These are phyloP conservation scores for Mallotus nudiflorus DNA, from an alignment of 345 rosid species.

Conservation along the genomic window DNA sequence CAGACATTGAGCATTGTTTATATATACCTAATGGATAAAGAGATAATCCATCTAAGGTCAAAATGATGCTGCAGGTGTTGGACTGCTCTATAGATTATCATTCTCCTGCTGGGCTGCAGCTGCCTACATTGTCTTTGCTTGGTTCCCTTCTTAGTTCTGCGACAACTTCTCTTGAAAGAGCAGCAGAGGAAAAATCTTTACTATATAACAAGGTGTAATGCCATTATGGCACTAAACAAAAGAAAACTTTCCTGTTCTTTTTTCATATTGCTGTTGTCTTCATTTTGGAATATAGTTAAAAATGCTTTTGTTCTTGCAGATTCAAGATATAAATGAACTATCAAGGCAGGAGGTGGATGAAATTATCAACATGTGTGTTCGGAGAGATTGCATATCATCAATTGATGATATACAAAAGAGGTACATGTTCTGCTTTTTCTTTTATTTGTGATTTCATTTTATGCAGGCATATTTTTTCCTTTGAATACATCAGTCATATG, in stretches of 20 bases:
- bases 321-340: conserved; percentile 84
- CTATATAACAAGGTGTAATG: conserved; percentile 68
- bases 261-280: background rate
- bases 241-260: background rate
- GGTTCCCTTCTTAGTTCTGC: conserved; percentile 66
- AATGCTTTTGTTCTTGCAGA: conserved; percentile 43
- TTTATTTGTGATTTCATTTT: background rate
- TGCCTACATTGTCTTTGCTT: conserved; percentile 63
- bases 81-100: conserved; percentile 42
- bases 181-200: conserved; percentile 81
- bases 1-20: conserved; percentile 3
- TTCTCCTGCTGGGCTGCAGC: conserved; percentile 53
- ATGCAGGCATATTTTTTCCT: background rate
- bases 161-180: conserved; percentile 72
- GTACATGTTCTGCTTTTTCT: conserved; percentile 27
- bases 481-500: background rate
- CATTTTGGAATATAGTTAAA: background rate
- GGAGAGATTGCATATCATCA: conserved; percentile 54
- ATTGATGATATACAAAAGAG: conserved; percentile 83
- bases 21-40: background rate
- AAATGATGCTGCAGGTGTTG: conserved; percentile 48
- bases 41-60: conserved; percentile 8
- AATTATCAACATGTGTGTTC: conserved; percentile 66
- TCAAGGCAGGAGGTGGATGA: conserved; percentile 97
- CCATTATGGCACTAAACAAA: background rate